phyloP scores from a whole-genome alignment of 495 filamentous ascomycete species.

The Neurospora sp. region DNA sequence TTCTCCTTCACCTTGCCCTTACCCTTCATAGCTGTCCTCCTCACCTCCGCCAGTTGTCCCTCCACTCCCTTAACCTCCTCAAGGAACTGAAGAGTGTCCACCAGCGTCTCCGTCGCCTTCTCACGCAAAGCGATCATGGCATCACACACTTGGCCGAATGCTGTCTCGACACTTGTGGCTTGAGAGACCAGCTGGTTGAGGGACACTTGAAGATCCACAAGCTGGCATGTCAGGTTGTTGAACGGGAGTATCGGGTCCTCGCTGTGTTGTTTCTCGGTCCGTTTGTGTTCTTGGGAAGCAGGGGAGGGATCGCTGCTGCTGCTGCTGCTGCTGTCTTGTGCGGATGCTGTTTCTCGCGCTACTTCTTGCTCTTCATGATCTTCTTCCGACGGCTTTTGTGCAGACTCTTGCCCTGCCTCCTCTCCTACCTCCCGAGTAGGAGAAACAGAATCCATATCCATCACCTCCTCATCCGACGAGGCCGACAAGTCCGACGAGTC shows the following conservation, averaged over 20 bases:
- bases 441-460: not conserved
- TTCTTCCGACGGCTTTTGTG: not conserved
- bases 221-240: not conserved
- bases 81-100: not conserved
- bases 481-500: not conserved
- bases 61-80: not conserved
- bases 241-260: not conserved
- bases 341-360: not conserved
- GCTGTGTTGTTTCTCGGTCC: not conserved
- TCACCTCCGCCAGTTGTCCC: accelerated
- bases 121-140: not conserved
- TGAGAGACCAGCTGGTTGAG: not conserved
- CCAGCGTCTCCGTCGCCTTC: not conserved
- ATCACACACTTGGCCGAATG: not conserved
- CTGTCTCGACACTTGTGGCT: not conserved
- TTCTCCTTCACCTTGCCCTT: not conserved
- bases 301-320: not conserved
- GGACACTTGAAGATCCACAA: accelerated
- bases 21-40: not conserved
- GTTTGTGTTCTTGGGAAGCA: not conserved
- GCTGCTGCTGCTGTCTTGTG: not conserved
- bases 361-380: not conserved
- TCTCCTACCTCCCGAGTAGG: not conserved
- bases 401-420: not conserved
- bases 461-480: not conserved